Evolutionary conservation across 1,139 yeast genomes (phyloP).

Genomic region (Pneumocystis oryctolagi): DNA sequence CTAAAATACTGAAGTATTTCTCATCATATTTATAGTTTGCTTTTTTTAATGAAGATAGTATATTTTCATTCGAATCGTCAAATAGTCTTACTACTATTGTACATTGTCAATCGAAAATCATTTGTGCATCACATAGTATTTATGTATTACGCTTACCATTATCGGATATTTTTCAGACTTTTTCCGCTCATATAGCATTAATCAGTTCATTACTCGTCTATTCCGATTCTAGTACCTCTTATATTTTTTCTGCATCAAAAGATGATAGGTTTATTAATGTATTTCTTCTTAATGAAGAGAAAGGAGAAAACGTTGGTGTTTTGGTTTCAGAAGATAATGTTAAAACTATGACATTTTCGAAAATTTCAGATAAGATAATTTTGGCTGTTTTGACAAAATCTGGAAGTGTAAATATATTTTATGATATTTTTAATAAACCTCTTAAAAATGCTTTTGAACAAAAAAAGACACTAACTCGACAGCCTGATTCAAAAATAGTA

Average conservation of each 20-base stretch:
- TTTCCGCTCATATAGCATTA: conserved; percentile 64
- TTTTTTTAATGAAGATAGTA: conserved; percentile 21
- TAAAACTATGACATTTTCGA: conserved; percentile 26
- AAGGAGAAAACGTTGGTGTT: conserved; percentile 30
- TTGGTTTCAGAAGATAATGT: conserved; percentile 57
- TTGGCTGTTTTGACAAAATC: conserved; percentile 50
- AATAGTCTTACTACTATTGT: conserved; percentile 33
- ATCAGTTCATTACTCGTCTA: conserved; percentile 31
- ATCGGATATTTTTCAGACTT: conserved; percentile 29
- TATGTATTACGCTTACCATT: conserved; percentile 28
- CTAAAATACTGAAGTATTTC: conserved; percentile 27
- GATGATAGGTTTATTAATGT: conserved; percentile 70
- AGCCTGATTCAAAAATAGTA: conserved; percentile 29
- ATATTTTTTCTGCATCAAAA: conserved; percentile 50
- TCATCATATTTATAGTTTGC: conserved; percentile 20
- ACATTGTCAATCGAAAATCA: conserved; percentile 39
- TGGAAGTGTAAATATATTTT: conserved; percentile 49
- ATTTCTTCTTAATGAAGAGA: conserved; percentile 36
- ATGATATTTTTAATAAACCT: conserved; percentile 33
- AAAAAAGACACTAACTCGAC: conserved; percentile 28
- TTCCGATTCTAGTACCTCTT: conserved; percentile 9
- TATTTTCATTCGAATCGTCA: conserved; percentile 26
- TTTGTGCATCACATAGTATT: conserved; percentile 12
- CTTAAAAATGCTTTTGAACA: conserved; percentile 3
- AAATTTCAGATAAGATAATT: conserved; percentile 27